phyloP scores from a whole-genome alignment of 179 eudicot genomes.

The Dionaea muscipula region DNA sequence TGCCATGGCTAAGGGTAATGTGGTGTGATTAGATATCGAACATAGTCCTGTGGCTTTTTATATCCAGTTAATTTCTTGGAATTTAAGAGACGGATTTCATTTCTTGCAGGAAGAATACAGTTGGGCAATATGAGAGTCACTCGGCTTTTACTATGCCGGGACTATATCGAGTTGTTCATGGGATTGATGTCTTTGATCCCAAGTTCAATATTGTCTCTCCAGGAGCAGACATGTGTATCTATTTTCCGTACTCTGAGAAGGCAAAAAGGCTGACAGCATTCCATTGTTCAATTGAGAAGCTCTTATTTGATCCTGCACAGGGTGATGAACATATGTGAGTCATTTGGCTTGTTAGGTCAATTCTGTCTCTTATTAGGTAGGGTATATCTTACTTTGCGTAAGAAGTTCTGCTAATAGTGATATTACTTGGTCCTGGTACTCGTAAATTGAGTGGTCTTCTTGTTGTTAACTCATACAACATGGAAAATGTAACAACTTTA shows the following conservation, averaged over 20 bases:
- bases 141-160: conserved; percentile 66
- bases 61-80: neutral
- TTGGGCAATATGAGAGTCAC: conserved; percentile 84
- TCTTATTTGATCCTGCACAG: conserved; percentile 60
- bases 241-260: conserved; percentile 49
- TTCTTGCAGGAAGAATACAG: conserved; percentile 52
- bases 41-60: too few species aligned
- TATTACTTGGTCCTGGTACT: too few species aligned
- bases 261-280: conserved; percentile 50
- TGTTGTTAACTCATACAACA: too few species aligned
- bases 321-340: conserved; percentile 56
- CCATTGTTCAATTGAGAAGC: conserved; percentile 53
- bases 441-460: too few species aligned
- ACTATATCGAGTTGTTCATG: conserved; percentile 69
- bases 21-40: too few species aligned
- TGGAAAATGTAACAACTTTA: too few species aligned
- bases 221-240: conserved; percentile 60
- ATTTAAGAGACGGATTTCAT: neutral
- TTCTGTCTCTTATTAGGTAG: neutral
- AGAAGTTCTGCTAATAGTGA: too few species aligned
- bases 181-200: conserved; percentile 74
- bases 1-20: too few species aligned
- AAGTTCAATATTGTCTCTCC: conserved; percentile 89
- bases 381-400: too few species aligned
- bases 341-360: neutral